These are phyloP conservation scores for Funneliformis mosseae DNA, from an alignment of 192 early-diverging fungal species.

Conservation along the genomic window DNA sequence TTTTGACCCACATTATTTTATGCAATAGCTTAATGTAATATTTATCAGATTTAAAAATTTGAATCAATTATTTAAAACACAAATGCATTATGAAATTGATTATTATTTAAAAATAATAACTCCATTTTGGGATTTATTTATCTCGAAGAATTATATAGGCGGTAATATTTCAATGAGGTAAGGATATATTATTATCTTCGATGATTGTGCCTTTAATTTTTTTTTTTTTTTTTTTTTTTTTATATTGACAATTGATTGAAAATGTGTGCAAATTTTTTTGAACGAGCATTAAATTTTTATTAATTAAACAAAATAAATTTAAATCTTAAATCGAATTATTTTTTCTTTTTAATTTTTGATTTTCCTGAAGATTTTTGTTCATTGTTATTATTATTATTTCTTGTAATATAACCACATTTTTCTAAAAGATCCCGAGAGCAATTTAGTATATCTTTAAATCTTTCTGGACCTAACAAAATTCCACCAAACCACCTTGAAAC, in stretches of 20 bases:
- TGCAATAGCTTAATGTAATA: not conserved
- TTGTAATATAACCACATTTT: conserved; percentile 56
- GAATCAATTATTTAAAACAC: not conserved
- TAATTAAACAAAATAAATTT: too few species aligned
- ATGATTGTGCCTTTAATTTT: too few species aligned
- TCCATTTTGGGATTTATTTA: not conserved
- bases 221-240: too few species aligned
- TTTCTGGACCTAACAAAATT: conserved; percentile 69
- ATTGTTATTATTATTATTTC: not conserved
- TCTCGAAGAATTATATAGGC: not conserved
- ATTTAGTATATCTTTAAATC: conserved; percentile 94
- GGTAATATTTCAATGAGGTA: too few species aligned
- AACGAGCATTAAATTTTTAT: too few species aligned
- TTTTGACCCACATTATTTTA: not conserved
- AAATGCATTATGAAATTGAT: not conserved
- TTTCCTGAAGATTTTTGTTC: not conserved
- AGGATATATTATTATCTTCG: too few species aligned
- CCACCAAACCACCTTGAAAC: conserved; percentile 90
- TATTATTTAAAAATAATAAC: not conserved
- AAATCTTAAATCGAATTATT: not conserved
- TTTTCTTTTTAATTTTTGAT: not conserved
- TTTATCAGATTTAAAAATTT: not conserved
- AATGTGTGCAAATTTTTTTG: too few species aligned
- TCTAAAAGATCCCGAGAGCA: conserved; percentile 71
- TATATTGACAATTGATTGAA: too few species aligned